Conservation (phyloP, 768 basidiomycete genomes). For the Terana coerulea region DNA sequence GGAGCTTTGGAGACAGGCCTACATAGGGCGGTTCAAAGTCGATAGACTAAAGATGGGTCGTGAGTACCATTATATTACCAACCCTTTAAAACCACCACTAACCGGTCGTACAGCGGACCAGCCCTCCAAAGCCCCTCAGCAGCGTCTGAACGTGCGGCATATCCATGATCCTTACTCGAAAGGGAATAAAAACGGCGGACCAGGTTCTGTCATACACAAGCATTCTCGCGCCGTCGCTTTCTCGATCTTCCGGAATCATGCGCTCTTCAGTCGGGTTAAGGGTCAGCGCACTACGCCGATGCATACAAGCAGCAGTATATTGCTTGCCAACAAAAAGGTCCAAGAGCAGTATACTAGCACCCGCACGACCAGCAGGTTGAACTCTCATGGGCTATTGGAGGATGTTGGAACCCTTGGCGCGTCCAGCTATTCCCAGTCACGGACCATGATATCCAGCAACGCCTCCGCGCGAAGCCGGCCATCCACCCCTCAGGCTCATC, state of each 20-base stretch:
- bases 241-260: conserved; percentile 69
- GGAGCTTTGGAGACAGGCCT: conserved; percentile 65
- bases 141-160: conserved; percentile 62
- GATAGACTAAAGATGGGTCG: conserved; percentile 35
- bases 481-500: not conserved
- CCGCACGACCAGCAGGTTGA: conserved; percentile 62
- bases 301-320: conserved; percentile 35
- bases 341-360: conserved; percentile 79
- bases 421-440: not conserved
- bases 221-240: conserved; percentile 79
- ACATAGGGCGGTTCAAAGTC: conserved; percentile 64
- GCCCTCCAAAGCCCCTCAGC: conserved; percentile 57
- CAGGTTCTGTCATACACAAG: conserved; percentile 70
- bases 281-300: conserved; percentile 16
- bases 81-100: conserved; percentile 1
- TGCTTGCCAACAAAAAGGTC: conserved; percentile 72
- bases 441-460: not conserved
- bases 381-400: conserved; percentile 62
- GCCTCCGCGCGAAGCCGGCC: conserved; percentile 6
- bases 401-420: conserved; percentile 24
- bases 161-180: conserved; percentile 46
- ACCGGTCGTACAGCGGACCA: conserved; percentile 32
- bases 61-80: conserved; percentile 13
- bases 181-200: conserved; percentile 45
- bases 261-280: conserved; percentile 22